Base-by-base conservation (phyloP, 129 eudicot genomes). In the Chrysanthemum lavandulifolium region DNA sequence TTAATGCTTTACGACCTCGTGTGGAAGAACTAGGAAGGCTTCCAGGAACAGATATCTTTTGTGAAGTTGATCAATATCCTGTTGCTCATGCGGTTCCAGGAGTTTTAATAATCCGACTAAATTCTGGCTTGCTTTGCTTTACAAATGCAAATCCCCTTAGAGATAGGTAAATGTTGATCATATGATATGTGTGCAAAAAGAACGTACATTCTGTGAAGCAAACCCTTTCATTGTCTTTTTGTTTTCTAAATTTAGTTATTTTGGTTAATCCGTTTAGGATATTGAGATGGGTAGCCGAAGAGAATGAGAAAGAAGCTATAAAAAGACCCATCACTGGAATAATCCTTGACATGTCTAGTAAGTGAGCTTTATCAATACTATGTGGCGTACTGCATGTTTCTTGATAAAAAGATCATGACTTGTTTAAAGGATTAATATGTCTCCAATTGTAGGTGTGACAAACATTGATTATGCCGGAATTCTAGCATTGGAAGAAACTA, bases 71-170 rank as follows among this genome's bases (percentile, higher is more conserved):
- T 18, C 99, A 94, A 60, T 94, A 90, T 60, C 91, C 96, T 4
- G 83, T 81, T 57, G 97, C 99, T 59, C 72, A 74, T 13, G 79
- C 80, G 23, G 78, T 84, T 73, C 93, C 89, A 13, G 91, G 99
- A 6, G 76, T 90, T 61, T 68, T 94, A 43, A 78, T 86, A 6
- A 75, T 90, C 61, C 82, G 99, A n/a, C 82, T 94, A 25, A 88
- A 90, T 51, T 88, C 95, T 73, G 88, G 97, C 25, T 62, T 85
- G 69, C 83, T 92, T 27, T 94, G 90, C 68, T 94, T 94, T 61
- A 85, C 99, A 67, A 94, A 94, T 76, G 88, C 91, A n/a, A 94
- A 82, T 61, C 86, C 84, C 71, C 76, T 94, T 5, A 80, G 90
- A 72, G 99, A 88, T 29, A 90, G 97, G 99, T 94, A 87, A n/a